These are phyloP conservation scores for Diaporthe citriasiana DNA, from an alignment of 2,329 filamentous ascomycete genomes.

Conservation along the genomic window DNA sequence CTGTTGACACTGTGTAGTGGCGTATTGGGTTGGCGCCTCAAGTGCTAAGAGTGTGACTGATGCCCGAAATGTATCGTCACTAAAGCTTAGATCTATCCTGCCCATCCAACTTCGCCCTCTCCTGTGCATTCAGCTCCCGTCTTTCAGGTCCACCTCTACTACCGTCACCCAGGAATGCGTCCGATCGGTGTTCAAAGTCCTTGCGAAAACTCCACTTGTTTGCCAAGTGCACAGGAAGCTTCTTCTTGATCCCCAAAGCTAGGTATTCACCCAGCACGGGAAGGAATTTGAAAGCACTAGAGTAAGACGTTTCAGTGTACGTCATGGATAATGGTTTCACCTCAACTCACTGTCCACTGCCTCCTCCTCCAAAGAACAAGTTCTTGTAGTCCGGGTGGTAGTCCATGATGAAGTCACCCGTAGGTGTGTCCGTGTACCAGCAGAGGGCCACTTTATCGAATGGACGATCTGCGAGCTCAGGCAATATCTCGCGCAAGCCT, in stretches of 20 bases:
- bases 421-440: constrained; percentile 9
- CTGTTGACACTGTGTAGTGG: too few relatives aligned
- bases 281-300: constrained; percentile 16
- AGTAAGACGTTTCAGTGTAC: not conserved
- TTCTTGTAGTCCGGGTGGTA: constrained; percentile 9
- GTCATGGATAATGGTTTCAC: not conserved
- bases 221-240: constrained; percentile 1
- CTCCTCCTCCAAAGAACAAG: not conserved
- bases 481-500: not conserved
- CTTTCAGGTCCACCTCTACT: constrained; percentile 3
- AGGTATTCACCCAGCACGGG: not conserved
- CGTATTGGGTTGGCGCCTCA: too few relatives aligned
- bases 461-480: constrained; percentile 9
- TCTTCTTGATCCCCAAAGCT: not conserved
- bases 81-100: not conserved
- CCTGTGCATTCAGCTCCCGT: not conserved
- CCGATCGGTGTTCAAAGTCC: not conserved
- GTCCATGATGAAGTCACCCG: constrained; percentile 13
- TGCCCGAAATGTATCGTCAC: not conserved
- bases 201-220: constrained; percentile 10
- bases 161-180: constrained; percentile 2
- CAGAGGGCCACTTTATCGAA: constrained; percentile 3
- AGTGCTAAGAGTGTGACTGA: too few relatives aligned
- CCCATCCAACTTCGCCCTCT: constrained; percentile 3
- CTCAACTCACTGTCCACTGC: constrained; percentile 5